A percentile compares a stretch with the other conserved stretches of the same genome.
These are phyloP conservation scores for Rhodotorula kratochvilovae DNA, from an alignment of 768 basidiomycete genomes.

Conservation along the genomic window DNA sequence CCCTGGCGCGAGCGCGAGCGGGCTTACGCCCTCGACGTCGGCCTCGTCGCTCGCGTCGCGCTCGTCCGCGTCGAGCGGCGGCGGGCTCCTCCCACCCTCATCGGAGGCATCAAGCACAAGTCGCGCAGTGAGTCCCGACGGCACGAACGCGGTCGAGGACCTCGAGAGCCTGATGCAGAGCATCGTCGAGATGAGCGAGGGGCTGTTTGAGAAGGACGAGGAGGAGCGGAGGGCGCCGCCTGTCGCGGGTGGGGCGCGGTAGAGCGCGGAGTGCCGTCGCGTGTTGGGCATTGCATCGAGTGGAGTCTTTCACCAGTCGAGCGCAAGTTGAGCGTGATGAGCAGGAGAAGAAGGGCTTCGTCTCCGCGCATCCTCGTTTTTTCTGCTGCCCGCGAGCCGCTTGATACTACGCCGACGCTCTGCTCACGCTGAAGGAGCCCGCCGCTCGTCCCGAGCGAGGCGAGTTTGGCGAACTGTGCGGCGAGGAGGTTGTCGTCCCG, in stretches of 20 bases:
- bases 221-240: neutral
- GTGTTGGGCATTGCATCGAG: too few relatives aligned
- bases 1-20: neutral
- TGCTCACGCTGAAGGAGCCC: too few relatives aligned
- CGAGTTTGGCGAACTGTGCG: too few relatives aligned
- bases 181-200: conserved; percentile 24
- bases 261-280: too few relatives aligned
- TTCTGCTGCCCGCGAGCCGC: too few relatives aligned
- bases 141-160: conserved; percentile 25
- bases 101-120: neutral
- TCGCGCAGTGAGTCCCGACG: conserved; percentile 17
- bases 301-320: too few relatives aligned
- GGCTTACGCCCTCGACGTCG: conserved; percentile 9
- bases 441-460: too few relatives aligned
- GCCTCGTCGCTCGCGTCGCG: conserved; percentile 7
- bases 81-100: neutral
- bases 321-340: too few relatives aligned
- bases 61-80: neutral
- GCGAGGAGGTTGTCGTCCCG: too few relatives aligned
- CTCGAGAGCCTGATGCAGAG: conserved; percentile 27
- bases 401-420: too few relatives aligned
- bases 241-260: neutral
- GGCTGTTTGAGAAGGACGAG: neutral
- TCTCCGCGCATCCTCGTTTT: too few relatives aligned
- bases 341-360: too few relatives aligned